These are phyloP conservation scores for Candida tallmaniae DNA, from an alignment of 805 yeast species.

Conservation along the genomic window DNA sequence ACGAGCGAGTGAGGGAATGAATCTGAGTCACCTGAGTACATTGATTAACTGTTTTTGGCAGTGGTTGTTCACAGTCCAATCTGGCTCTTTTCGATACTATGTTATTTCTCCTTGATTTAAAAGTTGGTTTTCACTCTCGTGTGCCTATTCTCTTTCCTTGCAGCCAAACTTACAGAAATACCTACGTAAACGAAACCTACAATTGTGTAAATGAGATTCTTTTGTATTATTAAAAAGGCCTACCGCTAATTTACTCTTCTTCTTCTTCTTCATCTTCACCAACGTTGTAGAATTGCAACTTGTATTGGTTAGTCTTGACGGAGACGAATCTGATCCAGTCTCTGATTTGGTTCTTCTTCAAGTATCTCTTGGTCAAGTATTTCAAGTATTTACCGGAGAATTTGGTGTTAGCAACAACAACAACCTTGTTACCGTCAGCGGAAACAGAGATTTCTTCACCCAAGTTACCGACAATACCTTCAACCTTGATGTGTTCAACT, in stretches of 20 bases:
- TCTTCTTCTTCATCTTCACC: constrained; percentile 88
- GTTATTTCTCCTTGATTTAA: too few species aligned
- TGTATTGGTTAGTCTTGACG: constrained; percentile 91
- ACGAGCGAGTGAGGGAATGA: too few species aligned
- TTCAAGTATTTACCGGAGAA: constrained; percentile 99
- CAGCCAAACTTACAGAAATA: too few species aligned
- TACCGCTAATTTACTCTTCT: constrained; percentile 61
- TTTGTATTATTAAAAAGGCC: too few species aligned
- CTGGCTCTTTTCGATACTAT: too few species aligned
- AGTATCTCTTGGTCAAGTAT: constrained; percentile 99
- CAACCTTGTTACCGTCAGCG: constrained; percentile 80
- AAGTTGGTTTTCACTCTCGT: too few species aligned
- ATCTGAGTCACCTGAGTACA: too few species aligned
- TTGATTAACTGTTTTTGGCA: too few species aligned
- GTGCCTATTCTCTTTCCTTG: too few species aligned
- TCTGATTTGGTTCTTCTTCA: constrained; percentile 99
- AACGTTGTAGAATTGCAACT: constrained; percentile 98
- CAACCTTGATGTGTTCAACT: constrained; percentile 99
- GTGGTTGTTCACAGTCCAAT: too few species aligned
- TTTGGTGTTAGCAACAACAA: constrained; percentile 86
- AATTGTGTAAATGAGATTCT: too few species aligned
- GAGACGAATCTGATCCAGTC: constrained; percentile 99
- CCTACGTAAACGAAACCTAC: too few species aligned
- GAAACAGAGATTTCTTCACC: constrained; percentile 90
- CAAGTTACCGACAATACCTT: constrained; percentile 92